A percentile compares a stretch with the other conserved stretches of the same genome.
These are phyloP conservation scores for Clonostachys sp. DNA, from an alignment of 2,329 filamentous ascomycete species.

Conservation along the genomic window DNA sequence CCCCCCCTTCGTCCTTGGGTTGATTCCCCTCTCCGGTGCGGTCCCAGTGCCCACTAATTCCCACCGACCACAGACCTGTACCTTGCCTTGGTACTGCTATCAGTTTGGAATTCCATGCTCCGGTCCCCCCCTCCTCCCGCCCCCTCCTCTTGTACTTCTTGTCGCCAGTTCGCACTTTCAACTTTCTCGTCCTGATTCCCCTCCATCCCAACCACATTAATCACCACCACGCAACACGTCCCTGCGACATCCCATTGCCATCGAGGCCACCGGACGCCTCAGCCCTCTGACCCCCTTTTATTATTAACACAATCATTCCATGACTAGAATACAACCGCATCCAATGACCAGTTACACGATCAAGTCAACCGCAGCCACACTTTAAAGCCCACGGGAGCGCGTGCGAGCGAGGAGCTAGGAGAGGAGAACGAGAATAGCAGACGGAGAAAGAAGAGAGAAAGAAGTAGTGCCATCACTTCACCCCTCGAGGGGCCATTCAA, in stretches of 20 bases:
- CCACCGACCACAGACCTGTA: neutral
- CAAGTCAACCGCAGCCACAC: slow-evolving; percentile 57
- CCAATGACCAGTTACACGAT: slow-evolving; percentile 48
- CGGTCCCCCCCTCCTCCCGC: neutral
- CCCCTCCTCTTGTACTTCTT: slow-evolving; percentile 5
- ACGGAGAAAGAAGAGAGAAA: slow-evolving; percentile 5
- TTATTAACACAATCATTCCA: slow-evolving; percentile 32
- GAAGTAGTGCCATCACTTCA: slow-evolving; percentile 1
- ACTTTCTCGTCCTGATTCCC: neutral
- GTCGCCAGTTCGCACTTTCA: slow-evolving; percentile 3
- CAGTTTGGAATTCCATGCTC: neutral
- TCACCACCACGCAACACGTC: slow-evolving; percentile 2
- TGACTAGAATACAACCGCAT: slow-evolving; percentile 32
- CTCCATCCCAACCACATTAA: slow-evolving; percentile 5
- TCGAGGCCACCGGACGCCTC: slow-evolving; percentile 22
- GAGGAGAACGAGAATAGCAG: slow-evolving; percentile 24
- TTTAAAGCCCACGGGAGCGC: slow-evolving; percentile 68
- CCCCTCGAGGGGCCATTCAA: slow-evolving; percentile 1
- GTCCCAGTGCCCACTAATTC: neutral
- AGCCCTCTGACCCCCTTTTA: slow-evolving; percentile 11
- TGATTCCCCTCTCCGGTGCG: neutral
- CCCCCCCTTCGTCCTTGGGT: neutral
- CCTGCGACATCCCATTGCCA: neutral
- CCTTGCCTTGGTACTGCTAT: neutral
- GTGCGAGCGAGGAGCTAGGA: slow-evolving; percentile 51